These are phyloP conservation scores for Russula lepida DNA, from an alignment of 768 basidiomycete species.

Conservation along the genomic window DNA sequence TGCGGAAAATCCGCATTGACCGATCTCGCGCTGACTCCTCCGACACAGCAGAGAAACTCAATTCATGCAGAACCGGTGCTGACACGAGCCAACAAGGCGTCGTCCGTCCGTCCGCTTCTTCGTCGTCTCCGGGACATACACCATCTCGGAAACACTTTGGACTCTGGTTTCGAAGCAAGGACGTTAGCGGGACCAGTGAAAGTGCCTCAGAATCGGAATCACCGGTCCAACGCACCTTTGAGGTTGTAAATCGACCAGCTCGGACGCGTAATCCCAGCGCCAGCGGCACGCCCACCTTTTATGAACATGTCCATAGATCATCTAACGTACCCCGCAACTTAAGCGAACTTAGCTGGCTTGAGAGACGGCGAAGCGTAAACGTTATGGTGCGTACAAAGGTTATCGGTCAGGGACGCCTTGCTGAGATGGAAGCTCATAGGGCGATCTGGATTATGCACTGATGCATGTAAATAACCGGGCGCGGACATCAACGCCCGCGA, in stretches of 20 bases:
- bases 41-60: slow-evolving; percentile 36
- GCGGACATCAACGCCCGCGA: slow-evolving; percentile 42
- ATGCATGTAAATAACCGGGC: slow-evolving; percentile 45
- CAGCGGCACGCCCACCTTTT: slow-evolving; percentile 34
- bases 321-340: slow-evolving; percentile 44
- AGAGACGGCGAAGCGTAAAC: slow-evolving; percentile 61
- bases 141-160: slow-evolving; percentile 30
- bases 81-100: slow-evolving; percentile 18
- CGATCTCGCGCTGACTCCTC: slow-evolving; percentile 31
- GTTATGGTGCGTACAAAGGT: slow-evolving; percentile 46
- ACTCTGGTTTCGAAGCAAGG: slow-evolving; percentile 32
- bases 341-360: slow-evolving; percentile 72
- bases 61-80: slow-evolving; percentile 11
- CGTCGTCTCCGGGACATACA: slow-evolving; percentile 24
- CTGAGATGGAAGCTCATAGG: slow-evolving; percentile 33
- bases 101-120: slow-evolving; percentile 25
- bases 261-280: slow-evolving; percentile 46
- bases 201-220: slow-evolving; percentile 26
- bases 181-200: slow-evolving; percentile 34
- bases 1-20: slow-evolving; percentile 9
- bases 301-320: slow-evolving; percentile 34
- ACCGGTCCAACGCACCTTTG: slow-evolving; percentile 34
- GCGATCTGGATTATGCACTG: slow-evolving; percentile 64
- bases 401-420: background rate
- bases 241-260: slow-evolving; percentile 42